A percentile compares a stretch with the other conserved stretches of the same genome.
phyloP scores from a whole-genome alignment of 768 basidiomycete genomes.

The Paxillus ammoniavirescens region DNA sequence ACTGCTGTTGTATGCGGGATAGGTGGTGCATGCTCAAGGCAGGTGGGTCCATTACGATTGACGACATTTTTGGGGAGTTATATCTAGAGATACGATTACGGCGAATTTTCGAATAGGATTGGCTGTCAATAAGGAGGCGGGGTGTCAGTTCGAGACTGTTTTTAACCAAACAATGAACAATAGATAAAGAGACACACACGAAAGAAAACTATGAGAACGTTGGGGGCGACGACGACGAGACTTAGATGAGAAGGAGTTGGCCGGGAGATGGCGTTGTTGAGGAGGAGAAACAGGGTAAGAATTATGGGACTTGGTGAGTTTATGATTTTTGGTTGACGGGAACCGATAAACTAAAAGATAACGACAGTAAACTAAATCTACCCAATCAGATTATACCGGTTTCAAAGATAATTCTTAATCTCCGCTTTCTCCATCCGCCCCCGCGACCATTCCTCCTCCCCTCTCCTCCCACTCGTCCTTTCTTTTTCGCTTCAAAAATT shows the following conservation, averaged over 20 bases:
- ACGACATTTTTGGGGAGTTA: conserved; percentile 43
- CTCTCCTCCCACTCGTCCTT: background rate
- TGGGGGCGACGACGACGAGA: background rate
- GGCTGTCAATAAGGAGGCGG: conserved; percentile 12
- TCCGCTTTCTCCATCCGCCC: conserved; percentile 4
- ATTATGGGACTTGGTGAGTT: conserved; percentile 22
- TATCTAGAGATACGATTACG: conserved; percentile 36
- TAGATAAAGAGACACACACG: background rate
- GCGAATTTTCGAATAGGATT: conserved; percentile 17
- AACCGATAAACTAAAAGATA: conserved; percentile 40
- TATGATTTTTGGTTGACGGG: conserved; percentile 37
- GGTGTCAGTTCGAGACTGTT: conserved; percentile 9
- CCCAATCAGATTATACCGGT: conserved; percentile 36
- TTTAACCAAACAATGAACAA: background rate
- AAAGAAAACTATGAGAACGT: background rate
- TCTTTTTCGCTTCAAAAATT: conserved; percentile 2
- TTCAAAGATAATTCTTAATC: conserved; percentile 25
- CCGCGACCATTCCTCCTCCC: background rate
- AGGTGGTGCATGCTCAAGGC: conserved; percentile 51
- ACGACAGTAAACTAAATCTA: conserved; percentile 30
- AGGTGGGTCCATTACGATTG: conserved; percentile 57
- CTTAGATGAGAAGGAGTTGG: background rate
- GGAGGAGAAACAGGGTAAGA: conserved; percentile 27
- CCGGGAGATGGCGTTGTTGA: conserved; percentile 15
- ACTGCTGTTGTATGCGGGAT: conserved; percentile 49